phyloP scores from a whole-genome alignment of 805 yeast species.

The Ogataea sp. region DNA sequence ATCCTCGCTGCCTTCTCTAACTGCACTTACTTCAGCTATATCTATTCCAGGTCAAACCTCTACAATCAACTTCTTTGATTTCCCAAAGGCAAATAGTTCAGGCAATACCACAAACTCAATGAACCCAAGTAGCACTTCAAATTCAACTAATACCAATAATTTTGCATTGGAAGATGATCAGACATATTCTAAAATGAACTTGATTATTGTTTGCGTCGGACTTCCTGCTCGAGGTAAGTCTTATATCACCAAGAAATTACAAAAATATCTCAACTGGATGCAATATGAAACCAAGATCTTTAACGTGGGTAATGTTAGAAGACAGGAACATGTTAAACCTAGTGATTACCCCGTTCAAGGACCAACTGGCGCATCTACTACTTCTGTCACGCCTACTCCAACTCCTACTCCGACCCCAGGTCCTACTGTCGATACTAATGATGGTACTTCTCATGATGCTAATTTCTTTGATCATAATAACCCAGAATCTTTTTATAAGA shows the following conservation, averaged over 20 bases:
- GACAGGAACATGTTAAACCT: constrained; percentile 42
- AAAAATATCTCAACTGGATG: constrained; percentile 49
- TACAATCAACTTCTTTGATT: constrained; percentile 4
- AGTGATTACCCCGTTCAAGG: constrained; percentile 28
- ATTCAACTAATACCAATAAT: not conserved
- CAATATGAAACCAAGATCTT: constrained; percentile 59
- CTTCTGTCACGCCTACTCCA: not conserved
- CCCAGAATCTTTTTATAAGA: constrained; percentile 30
- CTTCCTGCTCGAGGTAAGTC: constrained; percentile 75
- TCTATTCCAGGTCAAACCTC: constrained; percentile 21
- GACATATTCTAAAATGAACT: constrained; percentile 27
- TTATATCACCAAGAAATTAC: constrained; percentile 57
- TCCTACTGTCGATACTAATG: not conserved
- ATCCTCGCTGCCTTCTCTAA: constrained; percentile 12
- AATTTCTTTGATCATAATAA: constrained; percentile 36
- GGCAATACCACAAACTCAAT: not conserved
- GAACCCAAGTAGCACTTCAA: not conserved
- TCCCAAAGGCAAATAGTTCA: constrained; percentile 1
- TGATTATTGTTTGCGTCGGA: constrained; percentile 67
- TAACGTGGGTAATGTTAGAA: constrained; percentile 68
- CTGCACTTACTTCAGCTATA: constrained; percentile 18
- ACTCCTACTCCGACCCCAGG: not conserved
- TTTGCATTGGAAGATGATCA: constrained; percentile 4
- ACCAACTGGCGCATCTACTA: constrained; percentile 10
- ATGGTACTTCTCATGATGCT: constrained; percentile 28